phyloP scores from a whole-genome alignment of 2,329 filamentous ascomycete genomes.

The Lojkania enalia region DNA sequence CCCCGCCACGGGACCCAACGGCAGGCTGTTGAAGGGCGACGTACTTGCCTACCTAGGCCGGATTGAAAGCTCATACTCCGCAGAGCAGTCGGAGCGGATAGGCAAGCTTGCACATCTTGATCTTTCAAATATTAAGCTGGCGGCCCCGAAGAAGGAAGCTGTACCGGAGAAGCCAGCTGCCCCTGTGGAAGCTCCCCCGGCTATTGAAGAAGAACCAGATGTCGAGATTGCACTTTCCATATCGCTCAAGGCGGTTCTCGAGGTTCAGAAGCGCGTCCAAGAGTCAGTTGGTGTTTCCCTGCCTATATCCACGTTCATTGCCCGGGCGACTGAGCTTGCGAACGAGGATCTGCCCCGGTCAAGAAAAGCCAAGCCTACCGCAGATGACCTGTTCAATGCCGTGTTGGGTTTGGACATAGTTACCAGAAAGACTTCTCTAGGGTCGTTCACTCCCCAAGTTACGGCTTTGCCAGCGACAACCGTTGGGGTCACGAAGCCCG shows the following conservation, averaged over 20 bases:
- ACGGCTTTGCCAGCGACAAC: constrained; percentile 46
- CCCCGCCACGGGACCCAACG: constrained; percentile 82
- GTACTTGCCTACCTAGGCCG: constrained; percentile 85
- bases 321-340: constrained; percentile 80
- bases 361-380: constrained; percentile 65
- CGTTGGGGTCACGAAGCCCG: constrained; percentile 34
- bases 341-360: constrained; percentile 81
- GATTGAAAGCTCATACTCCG: constrained; percentile 73
- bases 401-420: constrained; percentile 72
- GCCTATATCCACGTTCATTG: constrained; percentile 84
- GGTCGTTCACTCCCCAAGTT: constrained; percentile 73
- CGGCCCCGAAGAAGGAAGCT: constrained; percentile 50
- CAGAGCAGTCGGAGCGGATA: constrained; percentile 70
- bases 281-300: constrained; percentile 76
- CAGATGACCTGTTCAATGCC: constrained; percentile 86
- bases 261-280: constrained; percentile 79
- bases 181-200: constrained; percentile 44
- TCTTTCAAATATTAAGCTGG: constrained; percentile 91
- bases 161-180: constrained; percentile 53
- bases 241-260: constrained; percentile 75
- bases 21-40: constrained; percentile 91
- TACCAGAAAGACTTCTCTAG: constrained; percentile 55
- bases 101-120: constrained; percentile 81
- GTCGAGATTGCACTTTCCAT: constrained; percentile 72
- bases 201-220: constrained; percentile 51